Percentiles rank a stretch among this genome's conserved stretches.
phyloP scores from a whole-genome alignment of 352 stramenopile species.

The Globisporangium spinosum region DNA sequence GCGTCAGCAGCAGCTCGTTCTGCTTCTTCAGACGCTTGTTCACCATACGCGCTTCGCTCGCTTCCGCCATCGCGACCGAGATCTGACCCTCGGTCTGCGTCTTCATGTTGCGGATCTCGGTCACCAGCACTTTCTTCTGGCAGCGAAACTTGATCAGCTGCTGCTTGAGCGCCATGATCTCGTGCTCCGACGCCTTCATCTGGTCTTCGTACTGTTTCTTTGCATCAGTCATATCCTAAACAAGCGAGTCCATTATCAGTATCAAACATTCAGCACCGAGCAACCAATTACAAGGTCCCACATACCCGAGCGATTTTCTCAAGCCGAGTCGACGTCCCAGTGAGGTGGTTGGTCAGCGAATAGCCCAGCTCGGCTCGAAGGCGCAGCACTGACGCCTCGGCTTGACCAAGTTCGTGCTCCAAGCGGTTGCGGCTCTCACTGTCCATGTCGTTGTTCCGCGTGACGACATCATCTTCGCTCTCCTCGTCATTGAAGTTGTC shows the following conservation, averaged over 20 bases:
- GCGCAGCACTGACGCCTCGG: constrained; percentile 61
- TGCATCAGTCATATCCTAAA: constrained; percentile 55
- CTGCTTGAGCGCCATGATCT: constrained; percentile 57
- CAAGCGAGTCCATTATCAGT: background rate
- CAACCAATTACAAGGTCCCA: background rate
- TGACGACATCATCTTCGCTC: constrained; percentile 19
- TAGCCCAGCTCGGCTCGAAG: constrained; percentile 78
- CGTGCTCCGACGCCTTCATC: constrained; percentile 45
- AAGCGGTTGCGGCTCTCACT: constrained; percentile 37
- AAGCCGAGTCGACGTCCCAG: constrained; percentile 62
- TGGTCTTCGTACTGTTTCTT: constrained; percentile 76
- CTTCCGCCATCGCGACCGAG: constrained; percentile 79
- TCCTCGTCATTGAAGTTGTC: constrained; percentile 59
- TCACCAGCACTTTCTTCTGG: constrained; percentile 74
- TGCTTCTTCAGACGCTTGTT: constrained; percentile 80
- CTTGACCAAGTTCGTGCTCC: constrained; percentile 70
- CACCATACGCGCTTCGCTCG: constrained; percentile 83
- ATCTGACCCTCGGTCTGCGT: constrained; percentile 72
- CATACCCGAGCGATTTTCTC: constrained; percentile 65
- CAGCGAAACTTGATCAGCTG: constrained; percentile 73
- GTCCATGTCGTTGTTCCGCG: constrained; percentile 43
- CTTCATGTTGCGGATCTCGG: constrained; percentile 76
- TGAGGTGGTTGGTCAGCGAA: constrained; percentile 69
- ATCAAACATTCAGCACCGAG: background rate
- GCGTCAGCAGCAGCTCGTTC: constrained; percentile 75